phyloP scores from a whole-genome alignment of 1,284 basidiomycete species.

The Volvariella volvacea region DNA sequence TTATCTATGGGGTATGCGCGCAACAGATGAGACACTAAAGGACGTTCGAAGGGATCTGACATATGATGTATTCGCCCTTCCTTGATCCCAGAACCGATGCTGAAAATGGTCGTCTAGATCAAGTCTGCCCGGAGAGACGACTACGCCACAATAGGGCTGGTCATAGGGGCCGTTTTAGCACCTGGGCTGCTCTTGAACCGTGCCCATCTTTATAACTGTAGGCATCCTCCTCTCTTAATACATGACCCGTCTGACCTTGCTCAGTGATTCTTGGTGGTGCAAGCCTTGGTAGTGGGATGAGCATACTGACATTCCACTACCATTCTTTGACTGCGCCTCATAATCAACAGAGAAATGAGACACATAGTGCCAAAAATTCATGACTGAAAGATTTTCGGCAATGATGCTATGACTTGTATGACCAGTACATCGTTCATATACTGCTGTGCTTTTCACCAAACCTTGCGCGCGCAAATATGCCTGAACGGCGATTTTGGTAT shows the following conservation, averaged over 20 bases:
- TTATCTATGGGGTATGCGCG: slow-evolving; percentile 30
- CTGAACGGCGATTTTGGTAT: no score
- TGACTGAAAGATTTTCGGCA: no score
- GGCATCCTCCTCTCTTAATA: slow-evolving; percentile 16
- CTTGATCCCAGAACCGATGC: slow-evolving; percentile 5
- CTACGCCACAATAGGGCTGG: slow-evolving; percentile 61
- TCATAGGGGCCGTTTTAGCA: slow-evolving; percentile 53
- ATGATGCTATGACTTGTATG: no score
- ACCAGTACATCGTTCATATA: no score
- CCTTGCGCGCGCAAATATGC: no score
- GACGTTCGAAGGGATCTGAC: slow-evolving; percentile 28
- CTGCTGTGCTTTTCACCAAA: no score
- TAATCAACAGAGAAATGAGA: no score
- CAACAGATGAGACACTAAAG: slow-evolving; percentile 26
- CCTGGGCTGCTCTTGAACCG: slow-evolving; percentile 66
- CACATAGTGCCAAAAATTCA: no score
- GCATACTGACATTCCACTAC: slow-evolving; percentile 47
- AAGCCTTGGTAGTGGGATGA: slow-evolving; percentile 55
- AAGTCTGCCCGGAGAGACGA: slow-evolving; percentile 55
- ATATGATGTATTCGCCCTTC: slow-evolving; percentile 43
- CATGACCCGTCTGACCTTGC: slow-evolving; percentile 3
- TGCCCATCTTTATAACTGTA: slow-evolving; percentile 49
- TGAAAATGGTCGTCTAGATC: slow-evolving; percentile 29
- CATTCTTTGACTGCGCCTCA: slow-evolving; percentile 29
- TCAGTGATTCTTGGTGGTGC: slow-evolving; percentile 65